Evolutionary conservation across 495 filamentous ascomycete species (phyloP), one percentile per base, ranked within the genome.

Genomic region (Penicillium lagena): DNA sequence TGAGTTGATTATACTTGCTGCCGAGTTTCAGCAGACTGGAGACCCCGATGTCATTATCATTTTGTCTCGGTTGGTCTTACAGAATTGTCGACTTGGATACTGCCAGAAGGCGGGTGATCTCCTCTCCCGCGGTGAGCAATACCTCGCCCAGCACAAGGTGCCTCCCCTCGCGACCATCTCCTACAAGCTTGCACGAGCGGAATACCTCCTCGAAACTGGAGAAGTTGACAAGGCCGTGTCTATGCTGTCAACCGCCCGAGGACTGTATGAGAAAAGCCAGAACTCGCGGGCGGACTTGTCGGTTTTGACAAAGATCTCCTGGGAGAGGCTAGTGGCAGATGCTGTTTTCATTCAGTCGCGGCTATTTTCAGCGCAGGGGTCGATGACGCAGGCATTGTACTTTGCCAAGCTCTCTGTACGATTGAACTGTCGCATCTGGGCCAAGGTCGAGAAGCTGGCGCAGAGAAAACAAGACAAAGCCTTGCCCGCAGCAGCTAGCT

Each of bases 61-160:
- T 39, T 72, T 84, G 29, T 77, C 78, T 12, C 65, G 66, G 1
- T 66, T 95, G 1, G 86, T 81, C 1, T 49, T 81, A 4, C 86
- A 90, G 47, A 87, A 89, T 55, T 77, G 87, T 40, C 78, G 76
- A 13, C 77, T 91, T 43, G 93, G 93, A 22, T 84, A 87, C 49
- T 84, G 84, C 13, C 76, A 76, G 11, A 85, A 87, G 56, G 89
- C 89, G 32, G 80, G 81, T 30, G 60, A 81, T 34, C 57, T 79
- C 1, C 71, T 96, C 13, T 67, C 67, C 3, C 76, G 78, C 41
- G 82, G 85, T 8, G 73, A 67, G 39, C 65, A 68, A 14, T 72
- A 76, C 48, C 43, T 77, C 28, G 53, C 61, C 14, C 57, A 62
- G 13, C 51, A 59, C 34, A 55, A 63, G 6, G 50, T 71, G 9